These are phyloP conservation scores for Vitis amurensis DNA, from an alignment of 164 flowering plant species.

Conservation along the genomic window DNA sequence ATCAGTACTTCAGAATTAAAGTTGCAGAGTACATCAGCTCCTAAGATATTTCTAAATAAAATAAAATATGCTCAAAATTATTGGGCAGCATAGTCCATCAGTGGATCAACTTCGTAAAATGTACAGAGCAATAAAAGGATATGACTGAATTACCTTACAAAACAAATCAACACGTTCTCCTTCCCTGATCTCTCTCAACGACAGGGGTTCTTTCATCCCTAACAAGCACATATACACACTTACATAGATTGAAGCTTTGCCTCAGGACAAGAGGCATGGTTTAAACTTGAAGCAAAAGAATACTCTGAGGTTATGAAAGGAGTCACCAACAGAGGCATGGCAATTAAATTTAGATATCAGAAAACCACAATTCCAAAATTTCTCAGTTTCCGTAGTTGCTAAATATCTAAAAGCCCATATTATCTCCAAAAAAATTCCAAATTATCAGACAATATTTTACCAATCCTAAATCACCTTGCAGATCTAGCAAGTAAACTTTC, in stretches of 20 bases:
- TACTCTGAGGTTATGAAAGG: background rate
- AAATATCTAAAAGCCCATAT: too few species aligned
- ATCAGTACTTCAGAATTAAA: background rate
- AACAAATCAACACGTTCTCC: slow-evolving; percentile 40
- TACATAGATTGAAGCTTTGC: slow-evolving; percentile 8
- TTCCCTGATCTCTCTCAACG: slow-evolving; percentile 51
- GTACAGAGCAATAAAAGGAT: background rate
- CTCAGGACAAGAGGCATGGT: slow-evolving; percentile 1
- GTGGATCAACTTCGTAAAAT: background rate
- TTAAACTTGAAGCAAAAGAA: too few species aligned
- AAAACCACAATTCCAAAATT: background rate
- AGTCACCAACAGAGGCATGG: background rate
- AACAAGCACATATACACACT: slow-evolving; percentile 14
- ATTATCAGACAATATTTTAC: too few species aligned
- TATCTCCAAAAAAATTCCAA: too few species aligned
- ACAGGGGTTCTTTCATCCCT: slow-evolving; percentile 35
- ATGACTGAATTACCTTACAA: slow-evolving; percentile 58
- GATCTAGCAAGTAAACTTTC: too few species aligned
- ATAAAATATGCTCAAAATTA: background rate
- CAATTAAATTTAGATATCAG: background rate
- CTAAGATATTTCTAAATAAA: background rate
- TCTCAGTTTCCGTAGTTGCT: background rate
- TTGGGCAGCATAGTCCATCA: too few species aligned
- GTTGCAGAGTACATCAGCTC: too few species aligned
- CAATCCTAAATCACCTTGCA: too few species aligned